Evolutionary conservation across 176 grass and related monocot genomes (phyloP).

Genomic region (Carex kokanica): DNA sequence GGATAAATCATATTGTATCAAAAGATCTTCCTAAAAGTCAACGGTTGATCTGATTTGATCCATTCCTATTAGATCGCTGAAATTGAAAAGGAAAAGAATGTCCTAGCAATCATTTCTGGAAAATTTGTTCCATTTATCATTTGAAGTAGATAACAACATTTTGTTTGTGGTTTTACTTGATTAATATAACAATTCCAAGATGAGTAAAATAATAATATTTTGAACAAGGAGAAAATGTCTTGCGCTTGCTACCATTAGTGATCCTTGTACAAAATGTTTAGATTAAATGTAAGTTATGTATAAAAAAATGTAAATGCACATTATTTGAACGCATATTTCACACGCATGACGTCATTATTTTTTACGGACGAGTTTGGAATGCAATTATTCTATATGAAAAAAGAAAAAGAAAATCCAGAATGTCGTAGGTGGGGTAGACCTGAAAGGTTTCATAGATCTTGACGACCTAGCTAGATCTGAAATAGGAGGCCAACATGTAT

Average conservation of each 20-base stretch:
- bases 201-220: background rate
- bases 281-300: too few species aligned
- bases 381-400: background rate
- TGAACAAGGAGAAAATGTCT: background rate
- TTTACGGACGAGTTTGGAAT: background rate
- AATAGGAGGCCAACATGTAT: conserved; percentile 10
- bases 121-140: too few species aligned
- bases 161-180: background rate
- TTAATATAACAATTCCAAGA: background rate
- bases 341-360: background rate
- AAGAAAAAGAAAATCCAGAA: background rate
- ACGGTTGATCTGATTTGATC: too few species aligned
- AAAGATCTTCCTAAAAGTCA: too few species aligned
- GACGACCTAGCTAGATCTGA: conserved; percentile 16
- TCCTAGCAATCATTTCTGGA: too few species aligned
- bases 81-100: too few species aligned
- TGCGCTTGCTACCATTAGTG: too few species aligned
- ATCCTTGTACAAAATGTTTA: too few species aligned
- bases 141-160: background rate
- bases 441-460: background rate
- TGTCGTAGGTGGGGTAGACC: background rate
- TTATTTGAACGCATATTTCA: background rate
- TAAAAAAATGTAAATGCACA: too few species aligned
- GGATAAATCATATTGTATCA: too few species aligned
- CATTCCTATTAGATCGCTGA: too few species aligned